Evolutionary conservation across 2,329 filamentous ascomycete species (phyloP).

Genomic region (Fusarium sp.): DNA sequence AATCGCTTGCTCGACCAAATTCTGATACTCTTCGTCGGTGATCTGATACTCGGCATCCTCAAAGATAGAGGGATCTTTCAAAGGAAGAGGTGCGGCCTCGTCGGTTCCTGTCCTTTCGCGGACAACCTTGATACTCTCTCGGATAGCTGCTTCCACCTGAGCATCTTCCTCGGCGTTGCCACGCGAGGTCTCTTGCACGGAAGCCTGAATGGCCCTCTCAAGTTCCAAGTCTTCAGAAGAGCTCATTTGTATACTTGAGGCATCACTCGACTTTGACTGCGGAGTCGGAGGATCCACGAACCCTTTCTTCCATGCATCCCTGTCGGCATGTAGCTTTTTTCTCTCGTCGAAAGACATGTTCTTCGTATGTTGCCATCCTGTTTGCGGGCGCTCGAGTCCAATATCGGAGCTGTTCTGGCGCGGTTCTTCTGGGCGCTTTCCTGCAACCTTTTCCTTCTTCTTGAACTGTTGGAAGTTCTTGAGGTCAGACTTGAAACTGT

Average conservation of each 20-base stretch:
- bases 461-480: constrained; percentile 70
- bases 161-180: constrained; percentile 78
- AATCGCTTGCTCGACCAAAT: constrained; percentile 68
- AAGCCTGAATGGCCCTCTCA: constrained; percentile 77
- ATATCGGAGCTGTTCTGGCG: constrained; percentile 33
- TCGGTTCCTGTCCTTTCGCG: constrained; percentile 50
- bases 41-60: constrained; percentile 60
- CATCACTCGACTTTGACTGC: constrained; percentile 26
- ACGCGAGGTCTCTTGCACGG: constrained; percentile 76
- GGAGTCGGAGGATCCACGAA: constrained; percentile 38
- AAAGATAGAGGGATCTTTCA: constrained; percentile 52
- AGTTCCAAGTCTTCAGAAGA: constrained; percentile 69
- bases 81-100: constrained; percentile 41
- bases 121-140: constrained; percentile 75
- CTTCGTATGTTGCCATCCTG: constrained; percentile 64
- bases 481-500: constrained; percentile 70
- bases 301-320: constrained; percentile 57
- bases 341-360: constrained; percentile 64
- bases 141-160: constrained; percentile 78
- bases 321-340: constrained; percentile 63
- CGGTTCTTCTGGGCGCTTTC: constrained; percentile 49
- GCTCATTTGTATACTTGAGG: constrained; percentile 22
- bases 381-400: constrained; percentile 51
- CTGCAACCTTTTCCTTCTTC: constrained; percentile 59
- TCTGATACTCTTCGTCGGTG: constrained; percentile 70